Conservation (phyloP, 2,329 filamentous ascomycete species). For the Cordyceps javanica region DNA sequence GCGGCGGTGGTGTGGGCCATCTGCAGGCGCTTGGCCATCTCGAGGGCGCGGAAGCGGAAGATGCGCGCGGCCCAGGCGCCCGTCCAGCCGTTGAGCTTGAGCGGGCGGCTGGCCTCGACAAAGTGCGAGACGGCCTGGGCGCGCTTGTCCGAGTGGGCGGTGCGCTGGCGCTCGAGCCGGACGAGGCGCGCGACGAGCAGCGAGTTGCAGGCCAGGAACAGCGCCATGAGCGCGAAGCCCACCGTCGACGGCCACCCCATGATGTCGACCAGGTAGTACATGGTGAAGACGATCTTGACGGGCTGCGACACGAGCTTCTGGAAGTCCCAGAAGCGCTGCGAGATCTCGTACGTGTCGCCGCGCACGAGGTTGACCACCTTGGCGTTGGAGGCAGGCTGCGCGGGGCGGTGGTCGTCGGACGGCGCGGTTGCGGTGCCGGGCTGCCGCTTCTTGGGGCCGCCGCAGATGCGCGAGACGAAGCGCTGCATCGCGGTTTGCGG, state of each 20-base stretch:
- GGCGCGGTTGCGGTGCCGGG: conserved; percentile 21
- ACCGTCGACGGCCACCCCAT: conserved; percentile 75
- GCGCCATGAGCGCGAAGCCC: conserved; percentile 61
- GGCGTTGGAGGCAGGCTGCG: conserved; percentile 67
- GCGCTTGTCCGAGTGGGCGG: conserved; percentile 68
- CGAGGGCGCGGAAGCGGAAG: conserved; percentile 27
- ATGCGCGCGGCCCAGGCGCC: conserved; percentile 30
- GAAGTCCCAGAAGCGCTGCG: conserved; percentile 85
- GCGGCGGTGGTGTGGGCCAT: conserved; percentile 32
- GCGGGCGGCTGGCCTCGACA: conserved; percentile 74
- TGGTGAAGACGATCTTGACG: conserved; percentile 65
- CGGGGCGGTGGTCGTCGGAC: conserved; percentile 23
- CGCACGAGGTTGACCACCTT: conserved; percentile 88
- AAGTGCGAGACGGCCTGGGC: conserved; percentile 79
- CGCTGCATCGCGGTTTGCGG: conserved; percentile 6
- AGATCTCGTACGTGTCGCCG: conserved; percentile 73
- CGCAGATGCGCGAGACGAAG: conserved; percentile 18
- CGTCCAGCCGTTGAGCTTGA: conserved; percentile 37
- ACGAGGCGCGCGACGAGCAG: conserved; percentile 61
- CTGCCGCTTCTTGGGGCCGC: conserved; percentile 16
- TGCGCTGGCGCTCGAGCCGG: conserved; percentile 62
- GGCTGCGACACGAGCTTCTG: conserved; percentile 70
- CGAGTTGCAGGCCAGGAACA: conserved; percentile 65
- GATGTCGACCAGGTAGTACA: conserved; percentile 58
- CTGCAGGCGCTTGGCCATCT: conserved; percentile 32